A percentile compares a stretch with the other conserved stretches of the same genome.
Conservation (phyloP, 169 alveolate genomes). For the Plasmodium gaboni region DNA sequence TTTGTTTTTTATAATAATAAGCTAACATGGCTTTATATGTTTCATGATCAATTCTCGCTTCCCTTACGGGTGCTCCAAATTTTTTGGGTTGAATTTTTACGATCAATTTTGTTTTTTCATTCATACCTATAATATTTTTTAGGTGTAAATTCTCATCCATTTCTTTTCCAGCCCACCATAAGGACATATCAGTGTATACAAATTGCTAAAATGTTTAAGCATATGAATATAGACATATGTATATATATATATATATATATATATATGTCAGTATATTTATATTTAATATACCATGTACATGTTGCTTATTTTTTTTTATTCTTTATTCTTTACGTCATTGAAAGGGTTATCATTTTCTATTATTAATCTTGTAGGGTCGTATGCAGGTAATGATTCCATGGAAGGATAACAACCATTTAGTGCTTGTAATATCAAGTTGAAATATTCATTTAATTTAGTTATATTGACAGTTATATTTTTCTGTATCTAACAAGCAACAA, state of each 20-base stretch:
- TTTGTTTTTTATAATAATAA: constrained; percentile 93
- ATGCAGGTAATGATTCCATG: constrained; percentile 93
- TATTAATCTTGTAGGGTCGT: constrained; percentile 93
- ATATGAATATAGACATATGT: background rate
- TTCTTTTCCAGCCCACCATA: constrained; percentile 98
- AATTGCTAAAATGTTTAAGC: constrained; percentile 78
- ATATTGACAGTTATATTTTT: constrained; percentile 79
- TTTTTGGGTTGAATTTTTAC: constrained; percentile 92
- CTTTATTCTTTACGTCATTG: constrained; percentile 70
- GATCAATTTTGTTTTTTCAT: constrained; percentile 95
- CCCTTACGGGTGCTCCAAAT: constrained; percentile 96
- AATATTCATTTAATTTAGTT: constrained; percentile 84
- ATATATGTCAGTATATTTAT: background rate
- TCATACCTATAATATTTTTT: constrained; percentile 91
- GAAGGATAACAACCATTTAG: constrained; percentile 96
- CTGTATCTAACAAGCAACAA: constrained; percentile 79
- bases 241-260: background rate
- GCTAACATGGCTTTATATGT: constrained; percentile 97
- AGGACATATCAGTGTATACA: constrained; percentile 86
- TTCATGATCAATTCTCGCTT: constrained; percentile 95
- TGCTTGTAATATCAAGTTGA: constrained; percentile 92
- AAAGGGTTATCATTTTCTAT: constrained; percentile 91
- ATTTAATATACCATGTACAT: background rate
- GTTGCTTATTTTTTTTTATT: background rate
- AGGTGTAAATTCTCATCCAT: constrained; percentile 88